Conservation (phyloP, 768 basidiomycete species). For the Favolaschia claudopus region DNA sequence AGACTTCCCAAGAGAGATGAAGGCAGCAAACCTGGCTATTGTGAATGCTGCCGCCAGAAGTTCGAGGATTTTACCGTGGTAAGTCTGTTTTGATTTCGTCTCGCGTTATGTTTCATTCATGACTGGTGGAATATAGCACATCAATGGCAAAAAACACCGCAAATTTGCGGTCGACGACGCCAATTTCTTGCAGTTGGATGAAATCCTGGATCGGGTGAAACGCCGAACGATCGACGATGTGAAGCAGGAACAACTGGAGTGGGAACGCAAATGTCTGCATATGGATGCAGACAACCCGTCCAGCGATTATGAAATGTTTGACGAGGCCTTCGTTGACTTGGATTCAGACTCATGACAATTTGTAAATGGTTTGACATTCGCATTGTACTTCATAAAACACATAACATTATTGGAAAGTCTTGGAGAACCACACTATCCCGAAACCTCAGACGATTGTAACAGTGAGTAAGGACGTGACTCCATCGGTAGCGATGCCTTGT, state of each 20-base stretch:
- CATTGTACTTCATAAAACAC: constrained; percentile 4
- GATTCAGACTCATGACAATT: constrained; percentile 16
- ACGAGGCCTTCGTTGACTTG: constrained; percentile 21
- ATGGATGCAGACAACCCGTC: not conserved
- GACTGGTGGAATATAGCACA: constrained; percentile 63
- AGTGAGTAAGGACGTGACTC: constrained; percentile 61
- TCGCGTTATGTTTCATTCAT: constrained; percentile 2
- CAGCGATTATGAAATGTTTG: constrained; percentile 11
- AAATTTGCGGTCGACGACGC: constrained; percentile 80
- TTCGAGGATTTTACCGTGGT: constrained; percentile 90
- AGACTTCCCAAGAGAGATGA: constrained; percentile 82
- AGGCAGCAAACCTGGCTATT: constrained; percentile 92
- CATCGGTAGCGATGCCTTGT: constrained; percentile 66
- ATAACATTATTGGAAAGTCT: not conserved
- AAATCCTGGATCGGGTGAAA: constrained; percentile 68
- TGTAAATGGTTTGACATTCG: not conserved
- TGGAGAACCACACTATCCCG: not conserved
- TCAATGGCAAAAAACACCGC: constrained; percentile 73
- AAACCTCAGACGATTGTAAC: constrained; percentile 48
- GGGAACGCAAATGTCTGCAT: constrained; percentile 25
- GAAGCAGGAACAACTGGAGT: constrained; percentile 32
- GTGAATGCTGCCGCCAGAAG: constrained; percentile 92
- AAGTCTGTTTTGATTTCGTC: constrained; percentile 35
- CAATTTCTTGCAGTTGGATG: constrained; percentile 85
- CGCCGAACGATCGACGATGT: constrained; percentile 49